These are phyloP conservation scores for Phaffomyces antillensis DNA, from an alignment of 805 yeast genomes.

Conservation along the genomic window DNA sequence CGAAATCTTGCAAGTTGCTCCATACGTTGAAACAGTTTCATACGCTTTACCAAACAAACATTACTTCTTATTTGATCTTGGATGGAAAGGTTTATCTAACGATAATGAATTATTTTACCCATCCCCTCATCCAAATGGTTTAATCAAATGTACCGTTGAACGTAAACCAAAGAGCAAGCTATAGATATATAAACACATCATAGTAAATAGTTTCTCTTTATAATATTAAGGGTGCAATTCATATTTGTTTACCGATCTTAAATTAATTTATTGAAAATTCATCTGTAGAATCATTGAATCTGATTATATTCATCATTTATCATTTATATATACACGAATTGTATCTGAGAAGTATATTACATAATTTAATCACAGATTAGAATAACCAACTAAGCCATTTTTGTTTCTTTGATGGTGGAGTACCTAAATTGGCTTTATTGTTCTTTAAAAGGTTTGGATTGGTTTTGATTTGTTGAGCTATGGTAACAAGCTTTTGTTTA, in stretches of 20 bases:
- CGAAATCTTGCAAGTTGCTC: slow-evolving; percentile 54
- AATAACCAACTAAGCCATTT: slow-evolving; percentile 59
- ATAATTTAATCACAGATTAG: slow-evolving; percentile 17
- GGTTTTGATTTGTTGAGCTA: slow-evolving; percentile 26
- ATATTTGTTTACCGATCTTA: background rate
- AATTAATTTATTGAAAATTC: no score
- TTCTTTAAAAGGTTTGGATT: slow-evolving; percentile 30
- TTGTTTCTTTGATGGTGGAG: slow-evolving; percentile 41
- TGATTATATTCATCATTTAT: background rate
- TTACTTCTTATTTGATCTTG: slow-evolving; percentile 71
- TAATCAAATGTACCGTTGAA: slow-evolving; percentile 80
- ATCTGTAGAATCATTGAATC: no score
- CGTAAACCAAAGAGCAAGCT: slow-evolving; percentile 56
- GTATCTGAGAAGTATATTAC: no score
- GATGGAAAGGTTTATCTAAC: slow-evolving; percentile 78
- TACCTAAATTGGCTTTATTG: slow-evolving; percentile 42
- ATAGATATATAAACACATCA: slow-evolving; percentile 16
- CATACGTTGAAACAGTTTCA: slow-evolving; percentile 54
- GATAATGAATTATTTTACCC: slow-evolving; percentile 86
- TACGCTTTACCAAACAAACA: slow-evolving; percentile 89
- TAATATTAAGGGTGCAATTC: background rate
- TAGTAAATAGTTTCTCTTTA: background rate
- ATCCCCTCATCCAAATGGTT: slow-evolving; percentile 86
- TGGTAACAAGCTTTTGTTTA: slow-evolving; percentile 36
- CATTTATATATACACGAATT: background rate